Evolutionary conservation across 495 filamentous ascomycete genomes (phyloP), one percentile per base, ranked within the genome.

Genomic region (Talaromyces nanjingensis): DNA sequence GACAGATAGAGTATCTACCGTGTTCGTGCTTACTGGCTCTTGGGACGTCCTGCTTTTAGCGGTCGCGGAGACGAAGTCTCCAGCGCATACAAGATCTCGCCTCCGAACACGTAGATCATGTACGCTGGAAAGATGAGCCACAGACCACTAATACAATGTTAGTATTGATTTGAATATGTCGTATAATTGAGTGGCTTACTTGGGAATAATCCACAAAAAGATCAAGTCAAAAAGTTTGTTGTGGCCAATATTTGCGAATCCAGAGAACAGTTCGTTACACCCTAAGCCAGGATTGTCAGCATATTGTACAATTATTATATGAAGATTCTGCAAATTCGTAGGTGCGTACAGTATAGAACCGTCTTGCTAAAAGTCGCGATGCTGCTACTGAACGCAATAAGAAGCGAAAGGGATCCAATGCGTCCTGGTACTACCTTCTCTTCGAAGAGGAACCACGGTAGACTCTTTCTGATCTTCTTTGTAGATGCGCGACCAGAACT

Each of bases 331-430:
- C 57, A 4, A 52, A 29, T 1, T 52, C 59, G 34, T 54, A 39
- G 53, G 55, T 62, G 81, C 87, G 80, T 69, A 92, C 92, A 89
- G 69, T 97, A 98, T 16, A 98, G 75, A 62, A 90, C 69, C 16
- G 93, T 97, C 84, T 97, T 97, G 74, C 86, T 88, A 1, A 94
- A 68, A 2, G 93, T 97, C 89, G 94, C 89, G 3, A 92, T 79
- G 6, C 86, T 86, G 1, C 87, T 82, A 33, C 81, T 79, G 66
- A 88, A 93, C 5, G 82, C 90, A 24, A 90, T 67, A 62, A 96
- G 64, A 39, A 88, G 80, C 2, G 91, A 89, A 56, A 80, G 67
- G 0, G 82, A 89, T 3, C 85, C 91, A 55, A 66, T 74, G 14
- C 79, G 74, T 0, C 90, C 90, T 34, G 74, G 72, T 6, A 92